phyloP scores from a whole-genome alignment of 495 filamentous ascomycete genomes.

The Xanthoparmelia taractica region DNA sequence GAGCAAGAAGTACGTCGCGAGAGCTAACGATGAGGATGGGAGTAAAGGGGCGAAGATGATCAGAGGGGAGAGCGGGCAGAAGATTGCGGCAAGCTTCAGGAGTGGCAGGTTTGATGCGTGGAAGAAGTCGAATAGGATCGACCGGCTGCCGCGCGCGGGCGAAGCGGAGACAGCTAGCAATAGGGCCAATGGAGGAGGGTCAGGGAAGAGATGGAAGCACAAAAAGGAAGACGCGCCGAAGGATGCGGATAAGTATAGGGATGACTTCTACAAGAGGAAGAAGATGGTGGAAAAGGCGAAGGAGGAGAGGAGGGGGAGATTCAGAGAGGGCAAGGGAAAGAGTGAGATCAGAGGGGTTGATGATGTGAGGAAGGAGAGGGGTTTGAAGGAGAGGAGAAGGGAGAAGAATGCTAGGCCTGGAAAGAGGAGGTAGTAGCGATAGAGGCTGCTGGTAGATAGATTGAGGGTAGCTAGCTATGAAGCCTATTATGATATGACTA shows the following conservation, averaged over 20 bases:
- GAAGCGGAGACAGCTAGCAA: constrained; percentile 58
- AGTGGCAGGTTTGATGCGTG: constrained; percentile 89
- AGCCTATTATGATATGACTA: not conserved
- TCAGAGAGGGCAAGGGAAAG: constrained; percentile 58
- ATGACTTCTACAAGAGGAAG: constrained; percentile 85
- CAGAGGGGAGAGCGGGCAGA: constrained; percentile 83
- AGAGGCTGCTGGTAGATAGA: constrained; percentile 5
- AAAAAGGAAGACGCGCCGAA: constrained; percentile 80
- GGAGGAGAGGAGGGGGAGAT: constrained; percentile 70
- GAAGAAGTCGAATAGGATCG: constrained; percentile 76
- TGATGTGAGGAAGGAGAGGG: constrained; percentile 76
- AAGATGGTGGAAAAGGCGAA: constrained; percentile 80
- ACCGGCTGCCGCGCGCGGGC: constrained; percentile 67
- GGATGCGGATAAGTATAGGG: constrained; percentile 78
- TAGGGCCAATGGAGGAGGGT: constrained; percentile 27
- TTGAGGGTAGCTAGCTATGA: not conserved
- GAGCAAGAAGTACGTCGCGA: constrained; percentile 83
- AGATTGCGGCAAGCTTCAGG: constrained; percentile 88
- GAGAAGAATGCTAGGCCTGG: constrained; percentile 88
- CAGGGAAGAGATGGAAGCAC: constrained; percentile 62
- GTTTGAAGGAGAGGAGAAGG: constrained; percentile 61
- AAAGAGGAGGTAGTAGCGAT: constrained; percentile 38
- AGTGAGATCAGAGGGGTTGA: constrained; percentile 73
- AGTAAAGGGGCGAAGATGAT: constrained; percentile 78
- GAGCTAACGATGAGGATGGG: constrained; percentile 90